These are phyloP conservation scores for Elymus sibiricus DNA, from an alignment of 176 grass and related monocot genomes.

Conservation along the genomic window DNA sequence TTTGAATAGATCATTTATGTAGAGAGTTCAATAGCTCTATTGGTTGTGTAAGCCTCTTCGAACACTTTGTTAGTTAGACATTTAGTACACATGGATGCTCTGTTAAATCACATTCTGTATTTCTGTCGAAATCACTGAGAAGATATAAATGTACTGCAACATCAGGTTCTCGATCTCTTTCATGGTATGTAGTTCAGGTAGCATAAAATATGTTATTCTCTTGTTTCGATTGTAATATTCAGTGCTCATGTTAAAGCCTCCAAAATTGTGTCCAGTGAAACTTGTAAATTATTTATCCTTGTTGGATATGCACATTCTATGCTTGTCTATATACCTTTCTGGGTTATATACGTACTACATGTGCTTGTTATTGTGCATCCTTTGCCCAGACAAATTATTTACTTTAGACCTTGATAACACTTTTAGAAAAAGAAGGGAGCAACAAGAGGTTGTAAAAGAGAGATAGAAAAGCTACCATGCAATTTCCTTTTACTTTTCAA, in stretches of 20 bases:
- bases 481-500: not conserved
- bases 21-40: not conserved
- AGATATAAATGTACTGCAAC: not conserved
- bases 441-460: not conserved
- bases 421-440: not conserved
- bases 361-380: not conserved
- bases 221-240: not conserved
- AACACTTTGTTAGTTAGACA: not conserved
- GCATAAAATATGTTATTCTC: not conserved
- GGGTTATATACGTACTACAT: not conserved
- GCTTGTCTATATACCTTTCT: not conserved
- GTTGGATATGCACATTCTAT: not conserved
- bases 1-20: not conserved
- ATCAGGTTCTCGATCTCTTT: not conserved
- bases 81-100: not conserved
- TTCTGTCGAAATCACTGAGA: not conserved
- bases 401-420: not conserved
- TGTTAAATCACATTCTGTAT: not conserved
- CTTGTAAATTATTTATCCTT: not conserved
- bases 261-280: not conserved
- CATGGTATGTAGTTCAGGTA: not conserved
- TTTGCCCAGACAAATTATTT: conserved; percentile 1
- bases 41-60: not conserved
- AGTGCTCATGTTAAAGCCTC: not conserved
- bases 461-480: not conserved